A percentile compares a stretch with the other conserved stretches of the same genome.
These are phyloP conservation scores for Aspergillus luchuensis DNA, from an alignment of 2,329 filamentous ascomycete genomes.

Conservation along the genomic window DNA sequence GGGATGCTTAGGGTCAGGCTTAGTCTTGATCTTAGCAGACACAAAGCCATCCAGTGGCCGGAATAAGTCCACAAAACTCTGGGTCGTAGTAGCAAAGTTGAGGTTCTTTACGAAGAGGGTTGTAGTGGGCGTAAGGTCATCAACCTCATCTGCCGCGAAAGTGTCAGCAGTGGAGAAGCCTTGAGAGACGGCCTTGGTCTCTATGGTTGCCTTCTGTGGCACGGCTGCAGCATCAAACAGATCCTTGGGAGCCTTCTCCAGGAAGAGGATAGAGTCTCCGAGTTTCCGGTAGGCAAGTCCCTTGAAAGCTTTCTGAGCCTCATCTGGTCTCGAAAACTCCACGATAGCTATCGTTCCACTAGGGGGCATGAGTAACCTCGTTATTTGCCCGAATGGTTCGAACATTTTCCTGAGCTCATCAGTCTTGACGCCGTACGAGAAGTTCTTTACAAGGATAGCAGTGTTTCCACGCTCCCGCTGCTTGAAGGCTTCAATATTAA, in stretches of 20 bases:
- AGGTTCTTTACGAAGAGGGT: constrained; percentile 93
- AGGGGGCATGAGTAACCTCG: constrained; percentile 85
- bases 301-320: constrained; percentile 81
- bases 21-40: constrained; percentile 88
- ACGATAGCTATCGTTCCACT: constrained; percentile 92
- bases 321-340: constrained; percentile 75
- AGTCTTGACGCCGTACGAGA: constrained; percentile 77
- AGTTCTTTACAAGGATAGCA: constrained; percentile 91
- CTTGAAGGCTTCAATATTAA: constrained; percentile 91
- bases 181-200: constrained; percentile 39
- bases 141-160: constrained; percentile 44
- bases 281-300: constrained; percentile 86
- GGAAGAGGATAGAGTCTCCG: constrained; percentile 85
- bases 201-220: constrained; percentile 32
- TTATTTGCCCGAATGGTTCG: constrained; percentile 80
- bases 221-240: constrained; percentile 60
- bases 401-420: constrained; percentile 81
- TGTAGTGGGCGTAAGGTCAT: constrained; percentile 59
- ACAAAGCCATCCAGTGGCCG: constrained; percentile 82
- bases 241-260: constrained; percentile 89
- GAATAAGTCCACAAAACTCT: constrained; percentile 75
- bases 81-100: constrained; percentile 84
- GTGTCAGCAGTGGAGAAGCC: constrained; percentile 47
- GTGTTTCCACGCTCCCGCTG: constrained; percentile 79
- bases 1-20: constrained; percentile 85